Evolutionary conservation across 495 filamentous ascomycete genomes (phyloP).

Genomic region (Apodospora peruviana): DNA sequence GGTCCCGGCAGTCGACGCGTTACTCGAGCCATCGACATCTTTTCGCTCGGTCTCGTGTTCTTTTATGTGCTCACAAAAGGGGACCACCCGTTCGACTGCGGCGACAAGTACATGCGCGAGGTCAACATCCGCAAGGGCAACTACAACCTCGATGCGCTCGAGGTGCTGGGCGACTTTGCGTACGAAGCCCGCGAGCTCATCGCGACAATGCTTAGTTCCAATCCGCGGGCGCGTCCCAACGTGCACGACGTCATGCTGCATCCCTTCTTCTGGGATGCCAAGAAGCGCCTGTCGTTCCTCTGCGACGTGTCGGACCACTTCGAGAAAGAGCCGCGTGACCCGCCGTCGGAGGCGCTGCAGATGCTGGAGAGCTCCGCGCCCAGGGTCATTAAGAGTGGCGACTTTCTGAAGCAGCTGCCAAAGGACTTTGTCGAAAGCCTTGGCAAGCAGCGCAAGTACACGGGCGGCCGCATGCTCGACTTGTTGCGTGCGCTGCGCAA

Average conservation of each 20-base stretch:
- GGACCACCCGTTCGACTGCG: slow-evolving; percentile 89
- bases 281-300: slow-evolving; percentile 83
- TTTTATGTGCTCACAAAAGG: slow-evolving; percentile 92
- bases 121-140: slow-evolving; percentile 90
- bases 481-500: slow-evolving; percentile 87
- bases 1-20: slow-evolving; percentile 56
- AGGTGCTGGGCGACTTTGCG: slow-evolving; percentile 70
- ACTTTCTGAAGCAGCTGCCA: slow-evolving; percentile 75
- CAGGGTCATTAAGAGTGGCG: slow-evolving; percentile 38
- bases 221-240: slow-evolving; percentile 66
- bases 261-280: slow-evolving; percentile 91
- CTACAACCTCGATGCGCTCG: slow-evolving; percentile 65
- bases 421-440: slow-evolving; percentile 77
- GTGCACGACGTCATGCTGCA: slow-evolving; percentile 76
- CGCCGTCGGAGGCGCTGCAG: slow-evolving; percentile 62
- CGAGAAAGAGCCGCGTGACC: slow-evolving; percentile 80
- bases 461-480: slow-evolving; percentile 74
- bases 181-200: slow-evolving; percentile 85
- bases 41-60: slow-evolving; percentile 91
- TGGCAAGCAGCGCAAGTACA: slow-evolving; percentile 95
- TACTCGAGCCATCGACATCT: slow-evolving; percentile 93
- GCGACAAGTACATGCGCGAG: slow-evolving; percentile 89
- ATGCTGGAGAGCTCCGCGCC: slow-evolving; percentile 42
- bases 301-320: slow-evolving; percentile 94
- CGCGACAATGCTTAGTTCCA: slow-evolving; percentile 69